Percentiles rank a stretch among this genome's conserved stretches.
Conservation (phyloP, 345 rosid genomes). For the Excoecaria agallocha region DNA sequence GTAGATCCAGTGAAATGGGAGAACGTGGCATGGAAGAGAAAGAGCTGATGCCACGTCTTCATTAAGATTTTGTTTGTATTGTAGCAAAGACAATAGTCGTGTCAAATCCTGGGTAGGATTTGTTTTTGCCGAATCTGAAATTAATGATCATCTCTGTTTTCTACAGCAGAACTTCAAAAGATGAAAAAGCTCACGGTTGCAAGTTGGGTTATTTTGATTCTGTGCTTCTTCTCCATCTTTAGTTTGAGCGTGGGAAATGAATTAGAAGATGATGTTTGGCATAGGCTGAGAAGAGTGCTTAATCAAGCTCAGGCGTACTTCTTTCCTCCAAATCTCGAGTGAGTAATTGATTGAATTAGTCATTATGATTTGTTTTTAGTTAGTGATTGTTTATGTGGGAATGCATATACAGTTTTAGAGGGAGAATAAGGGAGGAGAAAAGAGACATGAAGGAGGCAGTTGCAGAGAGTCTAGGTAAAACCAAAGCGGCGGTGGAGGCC, state of each 20-base stretch:
- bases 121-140: too few relatives aligned
- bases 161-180: too few relatives aligned
- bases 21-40: not conserved
- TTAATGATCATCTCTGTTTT: too few relatives aligned
- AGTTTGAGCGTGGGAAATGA: not conserved
- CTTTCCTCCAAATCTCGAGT: conserved; percentile 17
- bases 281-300: not conserved
- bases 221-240: not conserved
- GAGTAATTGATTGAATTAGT: too few relatives aligned
- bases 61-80: too few relatives aligned
- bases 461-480: conserved; percentile 19
- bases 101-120: too few relatives aligned
- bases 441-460: conserved; percentile 21
- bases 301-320: not conserved
- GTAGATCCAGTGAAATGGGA: not conserved
- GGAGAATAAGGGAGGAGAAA: not conserved
- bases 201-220: not conserved
- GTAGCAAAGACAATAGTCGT: too few relatives aligned
- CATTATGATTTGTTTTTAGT: too few relatives aligned
- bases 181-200: not conserved
- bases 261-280: not conserved
- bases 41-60: not conserved
- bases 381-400: not conserved
- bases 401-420: conserved; percentile 8
- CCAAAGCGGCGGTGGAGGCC: conserved; percentile 17